Percentiles rank a stretch among this genome's conserved stretches.
phyloP scores from a whole-genome alignment of 2,329 filamentous ascomycete genomes.

The Aspergillus eucalypticola region DNA sequence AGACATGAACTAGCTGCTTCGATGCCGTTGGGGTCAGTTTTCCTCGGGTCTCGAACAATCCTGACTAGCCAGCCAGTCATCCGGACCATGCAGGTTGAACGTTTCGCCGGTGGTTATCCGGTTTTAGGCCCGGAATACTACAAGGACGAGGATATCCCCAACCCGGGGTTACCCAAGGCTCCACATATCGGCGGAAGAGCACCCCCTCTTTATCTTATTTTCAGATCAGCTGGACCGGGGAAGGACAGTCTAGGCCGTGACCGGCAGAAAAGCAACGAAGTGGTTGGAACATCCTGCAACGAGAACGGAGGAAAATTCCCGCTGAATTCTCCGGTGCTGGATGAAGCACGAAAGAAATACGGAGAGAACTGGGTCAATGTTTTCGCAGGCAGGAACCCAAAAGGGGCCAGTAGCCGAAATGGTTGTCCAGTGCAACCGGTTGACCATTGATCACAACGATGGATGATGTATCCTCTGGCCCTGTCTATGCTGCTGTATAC shows the following conservation, averaged over 20 bases:
- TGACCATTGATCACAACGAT: not conserved
- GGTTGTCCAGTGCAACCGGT: not conserved
- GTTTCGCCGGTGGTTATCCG: not conserved
- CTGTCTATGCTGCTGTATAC: not conserved
- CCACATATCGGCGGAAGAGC: not conserved
- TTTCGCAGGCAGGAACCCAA: constrained; percentile 5
- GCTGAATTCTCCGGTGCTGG: constrained; percentile 21
- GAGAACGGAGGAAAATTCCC: constrained; percentile 19
- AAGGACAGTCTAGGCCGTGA: constrained; percentile 14
- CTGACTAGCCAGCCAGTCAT: not conserved
- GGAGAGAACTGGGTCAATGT: constrained; percentile 22
- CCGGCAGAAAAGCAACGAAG: constrained; percentile 17
- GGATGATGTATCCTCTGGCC: not conserved
- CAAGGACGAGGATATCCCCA: not conserved
- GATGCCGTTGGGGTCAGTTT: not conserved
- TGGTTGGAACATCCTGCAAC: constrained; percentile 16
- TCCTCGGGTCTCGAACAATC: not conserved
- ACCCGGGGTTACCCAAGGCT: constrained; percentile 3
- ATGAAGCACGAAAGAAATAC: constrained; percentile 31
- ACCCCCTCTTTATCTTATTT: constrained; percentile 1
- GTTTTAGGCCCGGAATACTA: not conserved
- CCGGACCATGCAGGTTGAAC: not conserved
- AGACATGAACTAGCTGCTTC: not conserved
- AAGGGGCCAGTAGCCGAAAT: constrained; percentile 3
- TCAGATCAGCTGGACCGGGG: constrained; percentile 14